phyloP scores from a whole-genome alignment of 1,284 basidiomycete genomes.

The Takashimella koratensis region DNA sequence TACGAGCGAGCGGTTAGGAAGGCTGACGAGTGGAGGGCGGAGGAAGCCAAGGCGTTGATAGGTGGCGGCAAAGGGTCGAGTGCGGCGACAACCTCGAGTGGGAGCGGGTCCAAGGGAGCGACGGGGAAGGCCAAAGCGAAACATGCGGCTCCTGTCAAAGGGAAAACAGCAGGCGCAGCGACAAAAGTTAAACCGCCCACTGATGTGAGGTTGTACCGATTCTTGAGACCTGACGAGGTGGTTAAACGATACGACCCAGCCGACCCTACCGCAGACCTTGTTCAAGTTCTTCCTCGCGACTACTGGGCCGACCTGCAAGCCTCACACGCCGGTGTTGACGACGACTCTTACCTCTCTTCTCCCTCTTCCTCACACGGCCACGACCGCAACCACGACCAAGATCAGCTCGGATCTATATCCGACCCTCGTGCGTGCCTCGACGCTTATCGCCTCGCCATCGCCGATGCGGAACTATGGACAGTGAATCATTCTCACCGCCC shows the following conservation, averaged over 20 bases:
- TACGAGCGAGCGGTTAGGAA: constrained; percentile 45
- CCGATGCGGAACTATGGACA: constrained; percentile 33
- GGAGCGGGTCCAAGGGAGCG: neutral
- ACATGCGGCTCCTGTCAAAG: neutral
- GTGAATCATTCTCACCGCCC: constrained; percentile 25
- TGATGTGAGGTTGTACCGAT: constrained; percentile 43
- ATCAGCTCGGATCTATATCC: neutral
- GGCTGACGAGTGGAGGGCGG: constrained; percentile 39
- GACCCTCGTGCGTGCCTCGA: constrained; percentile 29
- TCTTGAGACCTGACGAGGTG: constrained; percentile 31
- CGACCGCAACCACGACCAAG: neutral
- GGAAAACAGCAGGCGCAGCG: constrained; percentile 13
- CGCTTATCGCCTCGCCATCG: constrained; percentile 27
- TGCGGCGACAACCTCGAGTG: neutral
- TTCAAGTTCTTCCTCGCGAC: constrained; percentile 24
- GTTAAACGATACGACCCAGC: constrained; percentile 10
- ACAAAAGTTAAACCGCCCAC: constrained; percentile 33
- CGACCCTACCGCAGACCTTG: constrained; percentile 35
- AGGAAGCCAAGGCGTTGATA: constrained; percentile 14
- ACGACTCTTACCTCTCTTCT: no score
- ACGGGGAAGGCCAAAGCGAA: constrained; percentile 4
- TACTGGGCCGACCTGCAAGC: constrained; percentile 10
- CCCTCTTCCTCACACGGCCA: no score
- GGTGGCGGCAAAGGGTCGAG: neutral
- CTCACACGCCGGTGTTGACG: constrained; percentile 9